phyloP scores from a whole-genome alignment of 2,329 filamentous ascomycete genomes.

The Alternaria burnsii region DNA sequence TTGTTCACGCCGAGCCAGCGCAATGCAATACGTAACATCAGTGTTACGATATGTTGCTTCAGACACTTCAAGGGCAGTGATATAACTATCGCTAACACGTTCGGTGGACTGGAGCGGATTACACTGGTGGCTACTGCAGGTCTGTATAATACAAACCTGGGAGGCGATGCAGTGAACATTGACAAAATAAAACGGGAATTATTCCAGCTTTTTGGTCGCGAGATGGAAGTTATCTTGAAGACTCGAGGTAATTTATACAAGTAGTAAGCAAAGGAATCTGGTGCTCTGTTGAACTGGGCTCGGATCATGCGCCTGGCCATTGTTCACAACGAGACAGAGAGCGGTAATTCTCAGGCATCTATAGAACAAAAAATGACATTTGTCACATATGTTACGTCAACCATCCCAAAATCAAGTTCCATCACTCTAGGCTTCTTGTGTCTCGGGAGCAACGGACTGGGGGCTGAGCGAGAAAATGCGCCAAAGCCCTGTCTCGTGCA shows the following conservation, averaged over 20 bases:
- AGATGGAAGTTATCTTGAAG: background rate
- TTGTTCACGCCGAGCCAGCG: background rate
- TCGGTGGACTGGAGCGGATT: background rate
- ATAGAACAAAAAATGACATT: too few relatives aligned
- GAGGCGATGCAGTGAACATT: background rate
- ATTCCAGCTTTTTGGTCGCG: background rate
- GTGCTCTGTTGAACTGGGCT: background rate
- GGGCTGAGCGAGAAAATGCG: too few relatives aligned
- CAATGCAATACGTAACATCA: background rate
- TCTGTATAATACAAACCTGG: background rate
- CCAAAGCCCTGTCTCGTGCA: too few relatives aligned
- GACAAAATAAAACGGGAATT: background rate
- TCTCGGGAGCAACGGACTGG: too few relatives aligned
- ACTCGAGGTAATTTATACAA: background rate
- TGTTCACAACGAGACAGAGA: background rate
- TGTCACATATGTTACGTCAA: too few relatives aligned
- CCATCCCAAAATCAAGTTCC: too few relatives aligned
- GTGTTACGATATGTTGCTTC: background rate
- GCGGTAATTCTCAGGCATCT: background rate
- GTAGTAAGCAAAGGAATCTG: background rate
- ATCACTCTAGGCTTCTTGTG: too few relatives aligned
- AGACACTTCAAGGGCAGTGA: background rate
- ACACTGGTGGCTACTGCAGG: background rate
- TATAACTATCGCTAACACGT: background rate
- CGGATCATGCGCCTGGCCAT: background rate